Base-by-base conservation (phyloP, 2,329 filamentous ascomycete species). In the Penicillium crustosum region DNA sequence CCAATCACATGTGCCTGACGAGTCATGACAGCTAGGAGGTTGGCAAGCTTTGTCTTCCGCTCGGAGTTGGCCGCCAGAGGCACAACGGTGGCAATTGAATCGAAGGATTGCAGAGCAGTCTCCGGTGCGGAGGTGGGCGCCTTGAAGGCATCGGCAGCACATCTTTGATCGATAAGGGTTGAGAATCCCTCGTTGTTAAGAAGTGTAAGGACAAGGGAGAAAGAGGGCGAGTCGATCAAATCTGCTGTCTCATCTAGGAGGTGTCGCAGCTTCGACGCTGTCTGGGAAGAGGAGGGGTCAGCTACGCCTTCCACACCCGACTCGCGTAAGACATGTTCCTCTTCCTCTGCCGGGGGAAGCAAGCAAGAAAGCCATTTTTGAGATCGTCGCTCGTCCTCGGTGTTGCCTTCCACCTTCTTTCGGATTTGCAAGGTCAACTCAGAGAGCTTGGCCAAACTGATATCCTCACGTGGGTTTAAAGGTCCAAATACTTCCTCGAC, bases 171-270 rank as follows among this genome's bases (percentile, higher is more conserved):
- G 27, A 96, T 83, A 17, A 99, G 83, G 25, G 89, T 85, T 3
- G 89, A 89, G 77, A 97, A 99, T 54, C 88, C 89, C 45, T 91
- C 84, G 73, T 97, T 93, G 59, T 97, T 89, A 55, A 97, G 83
- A 57, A 90, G 86, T 2, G 89, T 91, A 44, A 97, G 83, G 36
- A 99, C 92, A 68, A 92, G 89, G 0, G 88, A 85, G 76, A 97
- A 97, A 36, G 90, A 85, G 0, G 94, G 94, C 1, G 94, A 97
- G 71, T 99, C 94, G 70, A 97, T 88, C 25, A 99, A 84, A 72
- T 99, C 94, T 39, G 93, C 90, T 2, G 94, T 97, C 79, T 99
- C 94, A 72, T 99, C 93, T 1, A 99, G 84, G 21, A 99, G 84
- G 57, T 90, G 88, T 55, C 93, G 87, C 55, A 99, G 84, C 1